phyloP scores from a whole-genome alignment of 352 stramenopile genomes.

The Globisporangium echinulatum region DNA sequence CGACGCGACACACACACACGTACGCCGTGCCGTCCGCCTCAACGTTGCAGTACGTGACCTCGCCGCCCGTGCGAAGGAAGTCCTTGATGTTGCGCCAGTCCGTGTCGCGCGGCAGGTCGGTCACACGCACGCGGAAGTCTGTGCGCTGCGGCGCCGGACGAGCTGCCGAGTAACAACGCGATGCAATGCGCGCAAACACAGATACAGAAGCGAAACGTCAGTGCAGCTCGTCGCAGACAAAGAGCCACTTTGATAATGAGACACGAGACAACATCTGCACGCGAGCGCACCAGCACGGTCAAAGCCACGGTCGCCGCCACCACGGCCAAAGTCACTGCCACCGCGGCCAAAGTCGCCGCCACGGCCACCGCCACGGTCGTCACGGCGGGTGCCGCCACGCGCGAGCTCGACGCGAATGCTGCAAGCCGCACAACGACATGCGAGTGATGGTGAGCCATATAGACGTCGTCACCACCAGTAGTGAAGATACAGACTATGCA shows the following conservation, averaged over 20 bases:
- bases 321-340: conserved; percentile 19
- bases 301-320: conserved; percentile 18
- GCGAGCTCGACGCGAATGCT: conserved; percentile 81
- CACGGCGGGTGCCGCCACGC: conserved; percentile 60
- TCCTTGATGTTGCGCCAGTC: conserved; percentile 88
- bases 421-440: background rate
- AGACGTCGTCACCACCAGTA: background rate
- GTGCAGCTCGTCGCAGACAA: too few relatives aligned
- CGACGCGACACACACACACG: conserved; percentile 14
- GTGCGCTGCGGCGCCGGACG: conserved; percentile 71
- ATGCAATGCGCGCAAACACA: too few relatives aligned
- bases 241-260: too few relatives aligned
- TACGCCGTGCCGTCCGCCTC: conserved; percentile 79
- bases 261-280: too few relatives aligned
- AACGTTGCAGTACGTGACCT: conserved; percentile 85
- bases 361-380: conserved; percentile 38
- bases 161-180: conserved; percentile 11
- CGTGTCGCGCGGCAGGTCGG: conserved; percentile 65
- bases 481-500: background rate
- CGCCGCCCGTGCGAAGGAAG: conserved; percentile 73
- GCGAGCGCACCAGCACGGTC: conserved; percentile 6
- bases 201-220: too few relatives aligned
- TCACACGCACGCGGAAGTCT: conserved; percentile 71
- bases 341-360: conserved; percentile 28
- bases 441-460: background rate